phyloP scores from a whole-genome alignment of 768 basidiomycete species.

The Panaeolus papilionaceus region DNA sequence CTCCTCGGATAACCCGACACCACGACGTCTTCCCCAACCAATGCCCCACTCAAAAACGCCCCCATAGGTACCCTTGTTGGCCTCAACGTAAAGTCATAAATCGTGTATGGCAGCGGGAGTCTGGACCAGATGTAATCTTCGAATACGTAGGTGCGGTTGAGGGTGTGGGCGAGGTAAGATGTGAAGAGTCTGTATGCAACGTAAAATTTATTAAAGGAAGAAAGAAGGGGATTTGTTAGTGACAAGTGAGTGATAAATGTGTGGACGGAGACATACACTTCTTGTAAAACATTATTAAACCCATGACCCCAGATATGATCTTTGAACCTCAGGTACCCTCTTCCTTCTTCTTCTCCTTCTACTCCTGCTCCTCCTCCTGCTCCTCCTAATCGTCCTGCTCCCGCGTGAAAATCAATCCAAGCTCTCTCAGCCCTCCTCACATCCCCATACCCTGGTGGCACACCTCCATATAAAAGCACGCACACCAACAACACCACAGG shows the following conservation, averaged over 20 bases:
- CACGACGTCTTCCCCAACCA: slow-evolving; percentile 48
- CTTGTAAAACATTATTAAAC: slow-evolving; percentile 66
- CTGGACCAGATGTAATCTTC: slow-evolving; percentile 70
- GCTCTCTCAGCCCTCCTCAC: slow-evolving; percentile 25
- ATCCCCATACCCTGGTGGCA: slow-evolving; percentile 30
- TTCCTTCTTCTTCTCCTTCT: neutral
- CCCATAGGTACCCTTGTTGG: slow-evolving; percentile 61
- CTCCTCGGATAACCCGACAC: no score
- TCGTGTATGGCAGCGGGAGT: slow-evolving; percentile 55
- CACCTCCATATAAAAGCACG: slow-evolving; percentile 27
- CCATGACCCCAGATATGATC: slow-evolving; percentile 67
- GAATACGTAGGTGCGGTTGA: slow-evolving; percentile 64
- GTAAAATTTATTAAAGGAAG: no score
- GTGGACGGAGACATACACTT: slow-evolving; percentile 51
- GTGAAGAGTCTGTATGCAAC: slow-evolving; percentile 47
- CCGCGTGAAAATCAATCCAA: no score
- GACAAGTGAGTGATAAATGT: no score
- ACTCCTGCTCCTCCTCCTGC: slow-evolving; percentile 29
- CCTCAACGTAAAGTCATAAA: slow-evolving; percentile 60
- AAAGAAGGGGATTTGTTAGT: no score
- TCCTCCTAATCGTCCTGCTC: no score
- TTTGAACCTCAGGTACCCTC: slow-evolving; percentile 53
- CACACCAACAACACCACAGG: neutral
- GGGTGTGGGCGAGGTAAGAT: slow-evolving; percentile 55
- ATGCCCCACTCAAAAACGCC: slow-evolving; percentile 62